A percentile compares a stretch with the other conserved stretches of the same genome.
These are phyloP conservation scores for Eimeria tenella DNA, from an alignment of 169 alveolate genomes.

Conservation along the genomic window DNA sequence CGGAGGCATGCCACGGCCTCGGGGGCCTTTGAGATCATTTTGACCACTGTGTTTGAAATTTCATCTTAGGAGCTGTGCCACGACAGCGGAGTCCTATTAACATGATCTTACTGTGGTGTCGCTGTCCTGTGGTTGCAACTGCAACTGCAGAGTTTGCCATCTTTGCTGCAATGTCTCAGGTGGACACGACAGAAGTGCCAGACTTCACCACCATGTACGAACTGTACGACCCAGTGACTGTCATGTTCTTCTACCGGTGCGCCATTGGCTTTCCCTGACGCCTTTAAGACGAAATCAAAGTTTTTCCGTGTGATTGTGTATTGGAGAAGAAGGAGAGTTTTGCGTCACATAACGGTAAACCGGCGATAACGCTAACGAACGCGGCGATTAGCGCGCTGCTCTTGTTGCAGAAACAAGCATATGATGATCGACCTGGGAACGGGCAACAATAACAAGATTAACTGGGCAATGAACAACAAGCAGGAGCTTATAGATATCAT, in stretches of 20 bases:
- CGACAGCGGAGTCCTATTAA: too few species aligned
- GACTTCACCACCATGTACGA: conserved; percentile 99
- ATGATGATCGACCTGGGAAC: conserved; percentile 99
- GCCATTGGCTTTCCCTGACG: conserved; percentile 10
- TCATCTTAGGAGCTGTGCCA: too few species aligned
- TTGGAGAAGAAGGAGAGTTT: too few species aligned
- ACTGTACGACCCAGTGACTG: conserved; percentile 98
- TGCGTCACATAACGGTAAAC: too few species aligned
- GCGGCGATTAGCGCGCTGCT: conserved; percentile 98
- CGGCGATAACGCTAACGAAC: conserved; percentile 79
- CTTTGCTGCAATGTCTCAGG: conserved; percentile 77
- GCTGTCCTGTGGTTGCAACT: too few species aligned
- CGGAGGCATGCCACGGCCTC: not conserved
- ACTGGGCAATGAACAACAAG: conserved; percentile 98
- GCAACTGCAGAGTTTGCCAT: not conserved
- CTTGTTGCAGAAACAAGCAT: conserved; percentile 97
- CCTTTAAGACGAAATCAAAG: conserved; percentile 92
- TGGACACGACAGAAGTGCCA: conserved; percentile 98
- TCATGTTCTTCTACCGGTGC: conserved; percentile 97
- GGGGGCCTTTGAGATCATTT: too few species aligned
- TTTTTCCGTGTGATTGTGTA: too few species aligned
- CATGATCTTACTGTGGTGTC: too few species aligned
- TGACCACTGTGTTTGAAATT: too few species aligned
- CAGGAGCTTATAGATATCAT: conserved; percentile 98
- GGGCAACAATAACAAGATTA: conserved; percentile 98